Percentiles rank a stretch among this genome's conserved stretches.
phyloP scores from a whole-genome alignment of 768 basidiomycete species.

The Hericium alpestre region DNA sequence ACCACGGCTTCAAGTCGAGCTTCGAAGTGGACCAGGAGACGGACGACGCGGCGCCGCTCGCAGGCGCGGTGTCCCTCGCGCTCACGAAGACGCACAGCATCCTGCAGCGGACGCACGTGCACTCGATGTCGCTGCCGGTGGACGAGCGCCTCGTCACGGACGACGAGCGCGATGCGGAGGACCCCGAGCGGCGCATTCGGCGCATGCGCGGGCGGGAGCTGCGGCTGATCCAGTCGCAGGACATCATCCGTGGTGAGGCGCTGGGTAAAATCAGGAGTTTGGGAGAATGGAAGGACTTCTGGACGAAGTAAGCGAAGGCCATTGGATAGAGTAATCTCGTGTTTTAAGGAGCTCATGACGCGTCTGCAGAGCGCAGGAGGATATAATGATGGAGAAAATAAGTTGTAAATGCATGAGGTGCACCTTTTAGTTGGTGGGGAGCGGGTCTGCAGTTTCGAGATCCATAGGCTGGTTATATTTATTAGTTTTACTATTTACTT shows the following conservation, averaged over 20 bases:
- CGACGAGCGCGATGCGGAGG: constrained; percentile 59
- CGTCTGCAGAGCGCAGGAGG: no score
- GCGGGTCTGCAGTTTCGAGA: no score
- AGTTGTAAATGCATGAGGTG: no score
- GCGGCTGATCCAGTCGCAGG: constrained; percentile 69
- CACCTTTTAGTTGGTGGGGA: no score
- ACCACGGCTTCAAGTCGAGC: constrained; percentile 3
- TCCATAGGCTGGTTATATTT: no score
- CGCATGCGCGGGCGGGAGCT: constrained; percentile 84
- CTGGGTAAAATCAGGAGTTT: neutral
- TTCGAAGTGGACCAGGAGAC: neutral
- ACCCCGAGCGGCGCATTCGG: constrained; percentile 54
- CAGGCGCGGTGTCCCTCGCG: constrained; percentile 55
- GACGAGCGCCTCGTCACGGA: constrained; percentile 56
- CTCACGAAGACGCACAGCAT: constrained; percentile 70
- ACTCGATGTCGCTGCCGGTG: constrained; percentile 46
- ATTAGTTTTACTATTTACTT: no score
- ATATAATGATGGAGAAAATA: no score
- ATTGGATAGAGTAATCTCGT: no score
- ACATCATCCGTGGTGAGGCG: constrained; percentile 32
- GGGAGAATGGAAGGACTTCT: neutral
- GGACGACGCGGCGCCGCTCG: constrained; percentile 30
- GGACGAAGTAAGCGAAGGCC: neutral
- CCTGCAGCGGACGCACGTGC: constrained; percentile 47
- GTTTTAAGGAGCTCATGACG: no score